A percentile compares a stretch with the other conserved stretches of the same genome.
Conservation (phyloP, 768 basidiomycete genomes). For the Sarcomyxa edulis region DNA sequence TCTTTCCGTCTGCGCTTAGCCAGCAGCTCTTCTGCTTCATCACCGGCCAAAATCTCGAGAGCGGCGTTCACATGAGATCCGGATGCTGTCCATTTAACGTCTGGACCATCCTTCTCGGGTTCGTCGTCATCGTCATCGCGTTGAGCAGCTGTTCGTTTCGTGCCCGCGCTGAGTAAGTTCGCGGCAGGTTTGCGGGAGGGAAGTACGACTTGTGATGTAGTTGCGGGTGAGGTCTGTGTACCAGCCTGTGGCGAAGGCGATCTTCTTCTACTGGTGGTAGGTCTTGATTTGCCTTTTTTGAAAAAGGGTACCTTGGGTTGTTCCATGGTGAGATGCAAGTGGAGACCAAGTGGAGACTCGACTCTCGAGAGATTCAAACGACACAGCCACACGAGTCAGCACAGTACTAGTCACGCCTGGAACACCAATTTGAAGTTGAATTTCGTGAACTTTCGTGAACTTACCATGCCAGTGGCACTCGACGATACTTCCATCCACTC, state of each 20-base stretch:
- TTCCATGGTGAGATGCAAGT: not conserved
- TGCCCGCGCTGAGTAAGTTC: slow-evolving; percentile 62
- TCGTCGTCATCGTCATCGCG: slow-evolving; percentile 51
- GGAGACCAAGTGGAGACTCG: not conserved
- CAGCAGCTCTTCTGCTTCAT: slow-evolving; percentile 73
- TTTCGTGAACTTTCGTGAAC: too few species aligned
- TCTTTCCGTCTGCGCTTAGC: slow-evolving; percentile 63
- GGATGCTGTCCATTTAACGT: slow-evolving; percentile 73
- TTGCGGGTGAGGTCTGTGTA: slow-evolving; percentile 22
- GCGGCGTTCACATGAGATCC: slow-evolving; percentile 72
- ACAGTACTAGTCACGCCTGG: not conserved
- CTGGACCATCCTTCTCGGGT: slow-evolving; percentile 57
- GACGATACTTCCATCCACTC: too few species aligned
- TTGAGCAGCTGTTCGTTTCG: slow-evolving; percentile 50
- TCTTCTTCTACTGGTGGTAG: slow-evolving; percentile 70
- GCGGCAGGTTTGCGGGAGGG: slow-evolving; percentile 63
- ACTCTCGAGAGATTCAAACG: not conserved
- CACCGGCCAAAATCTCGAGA: slow-evolving; percentile 76
- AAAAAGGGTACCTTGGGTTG: slow-evolving; percentile 73
- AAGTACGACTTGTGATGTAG: slow-evolving; percentile 70
- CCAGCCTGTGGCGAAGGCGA: slow-evolving; percentile 51
- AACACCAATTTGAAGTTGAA: too few species aligned
- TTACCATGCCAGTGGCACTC: too few species aligned
- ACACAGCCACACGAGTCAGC: not conserved
- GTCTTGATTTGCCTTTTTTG: slow-evolving; percentile 72